These are phyloP conservation scores for Hibiscus trionum DNA, from an alignment of 345 rosid genomes.

Conservation along the genomic window DNA sequence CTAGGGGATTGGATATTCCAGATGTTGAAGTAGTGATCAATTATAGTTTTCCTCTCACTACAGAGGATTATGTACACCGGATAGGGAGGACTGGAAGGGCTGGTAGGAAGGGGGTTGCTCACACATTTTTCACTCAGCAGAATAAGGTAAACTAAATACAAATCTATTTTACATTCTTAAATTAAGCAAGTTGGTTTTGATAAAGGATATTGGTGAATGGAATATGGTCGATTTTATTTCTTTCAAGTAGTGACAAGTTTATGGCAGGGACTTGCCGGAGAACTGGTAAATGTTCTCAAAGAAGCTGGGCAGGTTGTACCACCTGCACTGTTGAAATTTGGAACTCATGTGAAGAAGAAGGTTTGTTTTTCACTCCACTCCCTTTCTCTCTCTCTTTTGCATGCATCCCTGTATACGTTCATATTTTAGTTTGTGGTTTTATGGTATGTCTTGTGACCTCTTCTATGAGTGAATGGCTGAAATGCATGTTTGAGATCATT, in stretches of 20 bases:
- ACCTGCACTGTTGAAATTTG: constrained; percentile 69
- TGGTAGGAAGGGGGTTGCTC: constrained; percentile 97
- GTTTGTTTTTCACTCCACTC: constrained; percentile 18
- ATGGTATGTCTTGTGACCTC: background rate
- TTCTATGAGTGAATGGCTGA: background rate
- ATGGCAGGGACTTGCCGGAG: constrained; percentile 81
- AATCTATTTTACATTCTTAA: background rate
- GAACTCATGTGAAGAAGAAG: constrained; percentile 95
- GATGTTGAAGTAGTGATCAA: constrained; percentile 97
- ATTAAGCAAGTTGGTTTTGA: background rate
- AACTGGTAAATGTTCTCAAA: constrained; percentile 82
- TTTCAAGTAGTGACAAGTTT: background rate
- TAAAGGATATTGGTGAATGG: background rate
- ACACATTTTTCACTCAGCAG: constrained; percentile 78
- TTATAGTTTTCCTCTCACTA: constrained; percentile 85
- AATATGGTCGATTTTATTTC: background rate
- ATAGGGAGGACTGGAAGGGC: constrained; percentile 97
- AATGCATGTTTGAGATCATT: background rate
- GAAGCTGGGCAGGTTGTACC: constrained; percentile 94
- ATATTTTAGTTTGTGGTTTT: background rate
- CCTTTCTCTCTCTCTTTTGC: background rate
- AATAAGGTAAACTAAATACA: constrained; percentile 50
- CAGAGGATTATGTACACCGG: constrained; percentile 93
- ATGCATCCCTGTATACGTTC: background rate
- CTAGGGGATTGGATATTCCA: constrained; percentile 89